These are phyloP conservation scores for Entomophthora muscae DNA, from an alignment of 371 early-diverging fungal genomes.

Conservation along the genomic window DNA sequence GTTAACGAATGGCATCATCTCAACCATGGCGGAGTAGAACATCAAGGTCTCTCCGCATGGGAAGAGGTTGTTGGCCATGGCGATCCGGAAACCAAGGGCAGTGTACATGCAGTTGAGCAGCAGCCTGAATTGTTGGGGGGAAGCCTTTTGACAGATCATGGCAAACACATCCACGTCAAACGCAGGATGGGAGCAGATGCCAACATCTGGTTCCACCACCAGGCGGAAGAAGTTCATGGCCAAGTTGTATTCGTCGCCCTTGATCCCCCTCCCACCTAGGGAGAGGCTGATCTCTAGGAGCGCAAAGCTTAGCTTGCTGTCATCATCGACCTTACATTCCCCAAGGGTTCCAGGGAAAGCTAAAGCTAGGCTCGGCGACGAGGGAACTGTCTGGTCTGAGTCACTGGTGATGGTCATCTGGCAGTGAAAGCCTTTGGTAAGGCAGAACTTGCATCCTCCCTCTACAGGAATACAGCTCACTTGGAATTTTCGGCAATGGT, in stretches of 20 bases:
- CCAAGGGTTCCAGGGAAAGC: not conserved
- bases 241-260: not conserved
- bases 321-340: not conserved
- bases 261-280: not conserved
- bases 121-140: not conserved
- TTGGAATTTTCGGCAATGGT: no score
- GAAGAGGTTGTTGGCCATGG: not conserved
- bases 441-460: no score
- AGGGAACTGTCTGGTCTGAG: no score
- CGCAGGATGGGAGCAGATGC: not conserved
- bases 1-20: not conserved
- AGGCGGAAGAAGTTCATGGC: not conserved
- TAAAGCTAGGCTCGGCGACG: not conserved
- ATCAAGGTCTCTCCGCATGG: not conserved
- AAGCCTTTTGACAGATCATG: not conserved
- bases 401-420: no score
- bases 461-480: no score
- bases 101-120: not conserved
- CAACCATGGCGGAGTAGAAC: not conserved
- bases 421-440: no score
- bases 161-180: not conserved
- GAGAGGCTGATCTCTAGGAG: not conserved
- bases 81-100: not conserved
- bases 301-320: not conserved
- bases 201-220: not conserved